These are phyloP conservation scores for Collybia sp. DNA, from an alignment of 768 basidiomycete species.

Conservation along the genomic window DNA sequence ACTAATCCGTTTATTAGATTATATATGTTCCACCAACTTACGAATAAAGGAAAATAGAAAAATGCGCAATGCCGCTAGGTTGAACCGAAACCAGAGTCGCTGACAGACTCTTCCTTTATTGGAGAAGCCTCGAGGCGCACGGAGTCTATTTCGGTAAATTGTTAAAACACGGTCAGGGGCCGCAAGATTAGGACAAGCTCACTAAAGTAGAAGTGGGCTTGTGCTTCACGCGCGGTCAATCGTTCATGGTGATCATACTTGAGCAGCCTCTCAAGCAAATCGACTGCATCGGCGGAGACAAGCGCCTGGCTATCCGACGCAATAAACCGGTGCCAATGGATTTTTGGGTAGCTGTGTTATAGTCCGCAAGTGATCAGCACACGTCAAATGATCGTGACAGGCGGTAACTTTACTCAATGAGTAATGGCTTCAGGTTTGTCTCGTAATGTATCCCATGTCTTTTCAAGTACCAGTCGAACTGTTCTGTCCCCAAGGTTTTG, in stretches of 20 bases:
- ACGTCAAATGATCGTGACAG: neutral
- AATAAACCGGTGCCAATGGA: constrained; percentile 63
- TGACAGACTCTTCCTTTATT: constrained; percentile 40
- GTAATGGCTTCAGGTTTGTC: constrained; percentile 51
- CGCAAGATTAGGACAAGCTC: constrained; percentile 12
- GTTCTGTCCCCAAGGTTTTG: constrained; percentile 64
- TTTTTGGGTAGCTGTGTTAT: constrained; percentile 48
- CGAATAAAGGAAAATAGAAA: neutral
- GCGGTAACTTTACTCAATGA: constrained; percentile 36
- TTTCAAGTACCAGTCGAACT: constrained; percentile 55
- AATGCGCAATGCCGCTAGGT: constrained; percentile 5
- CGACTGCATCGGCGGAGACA: constrained; percentile 58
- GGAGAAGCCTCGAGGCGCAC: constrained; percentile 43
- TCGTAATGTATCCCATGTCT: constrained; percentile 65
- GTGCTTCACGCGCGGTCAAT: constrained; percentile 62
- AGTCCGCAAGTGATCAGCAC: no score
- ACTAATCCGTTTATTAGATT: no score
- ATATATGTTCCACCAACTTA: neutral
- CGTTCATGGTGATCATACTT: constrained; percentile 69
- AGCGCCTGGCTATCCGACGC: constrained; percentile 53
- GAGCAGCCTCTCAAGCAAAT: constrained; percentile 62
- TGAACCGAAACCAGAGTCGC: constrained; percentile 46
- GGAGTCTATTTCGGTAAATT: constrained; percentile 30
- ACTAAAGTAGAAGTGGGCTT: constrained; percentile 66
- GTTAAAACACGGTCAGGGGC: constrained; percentile 8